A percentile compares a stretch with the other conserved stretches of the same genome.
Evolutionary conservation across 208 protist species (phyloP).

Genomic region (Zelonia costaricensis): DNA sequence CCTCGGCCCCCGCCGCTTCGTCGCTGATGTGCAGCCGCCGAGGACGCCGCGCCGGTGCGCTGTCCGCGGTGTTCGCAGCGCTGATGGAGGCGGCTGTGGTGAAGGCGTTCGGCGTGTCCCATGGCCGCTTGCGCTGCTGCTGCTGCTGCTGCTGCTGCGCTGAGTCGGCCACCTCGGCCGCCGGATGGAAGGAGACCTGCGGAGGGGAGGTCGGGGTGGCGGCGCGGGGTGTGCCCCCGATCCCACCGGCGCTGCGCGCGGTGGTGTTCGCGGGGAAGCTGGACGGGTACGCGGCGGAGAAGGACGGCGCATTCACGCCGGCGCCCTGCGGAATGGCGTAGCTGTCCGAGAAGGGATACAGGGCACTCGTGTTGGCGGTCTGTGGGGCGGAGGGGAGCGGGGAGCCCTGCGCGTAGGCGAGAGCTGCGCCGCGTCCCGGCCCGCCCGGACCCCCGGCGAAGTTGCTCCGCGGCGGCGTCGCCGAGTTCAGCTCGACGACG

Average conservation of each 20-base stretch:
- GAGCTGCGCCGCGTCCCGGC: slow-evolving; percentile 13
- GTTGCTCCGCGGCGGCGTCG: slow-evolving; percentile 19
- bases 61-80: too few relatives aligned
- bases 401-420: slow-evolving; percentile 14
- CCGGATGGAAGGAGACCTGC: too few relatives aligned
- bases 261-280: background rate
- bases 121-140: too few relatives aligned
- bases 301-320: slow-evolving; percentile 24
- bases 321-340: slow-evolving; percentile 19
- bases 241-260: slow-evolving; percentile 2
- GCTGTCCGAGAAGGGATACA: slow-evolving; percentile 23
- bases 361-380: slow-evolving; percentile 20
- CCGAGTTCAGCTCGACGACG: background rate
- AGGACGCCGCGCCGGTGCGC: slow-evolving; percentile 7
- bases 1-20: background rate
- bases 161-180: too few relatives aligned
- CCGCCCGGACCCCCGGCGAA: slow-evolving; percentile 35
- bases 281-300: slow-evolving; percentile 8
- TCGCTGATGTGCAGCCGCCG: slow-evolving; percentile 12
- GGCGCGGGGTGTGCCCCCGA: background rate
- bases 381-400: slow-evolving; percentile 21
- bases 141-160: too few relatives aligned
- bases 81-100: too few relatives aligned
- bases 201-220: background rate
- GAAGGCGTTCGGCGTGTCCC: too few relatives aligned